Evolutionary conservation across 2,329 filamentous ascomycete genomes (phyloP).

Genomic region (Fusarium xylarioides): DNA sequence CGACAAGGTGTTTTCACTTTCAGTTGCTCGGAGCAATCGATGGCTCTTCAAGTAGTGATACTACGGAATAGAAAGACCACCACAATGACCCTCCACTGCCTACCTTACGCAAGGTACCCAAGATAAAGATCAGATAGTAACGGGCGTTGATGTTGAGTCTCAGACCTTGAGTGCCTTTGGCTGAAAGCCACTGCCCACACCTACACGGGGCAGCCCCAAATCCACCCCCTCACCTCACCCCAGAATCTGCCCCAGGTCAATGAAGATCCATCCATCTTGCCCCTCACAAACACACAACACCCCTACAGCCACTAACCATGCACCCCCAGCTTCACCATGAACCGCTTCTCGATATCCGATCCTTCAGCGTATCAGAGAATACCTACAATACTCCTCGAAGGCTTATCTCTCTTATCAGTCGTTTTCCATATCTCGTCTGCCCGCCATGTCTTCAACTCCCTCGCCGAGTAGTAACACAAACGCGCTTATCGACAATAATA

Average conservation of each 20-base stretch:
- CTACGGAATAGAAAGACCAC: background rate
- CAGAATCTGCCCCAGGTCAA: conserved; percentile 18
- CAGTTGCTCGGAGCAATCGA: background rate
- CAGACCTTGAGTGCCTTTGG: background rate
- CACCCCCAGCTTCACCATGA: conserved; percentile 18
- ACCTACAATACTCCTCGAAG: background rate
- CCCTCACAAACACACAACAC: conserved; percentile 10
- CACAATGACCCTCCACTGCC: background rate
- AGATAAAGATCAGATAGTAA: background rate
- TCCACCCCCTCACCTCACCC: conserved; percentile 15
- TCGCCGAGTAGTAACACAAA: conserved; percentile 19
- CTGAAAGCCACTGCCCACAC: conserved; percentile 16
- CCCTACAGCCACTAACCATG: conserved; percentile 13
- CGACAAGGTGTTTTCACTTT: background rate
- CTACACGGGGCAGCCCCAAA: conserved; percentile 6
- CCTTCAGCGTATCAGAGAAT: conserved; percentile 3
- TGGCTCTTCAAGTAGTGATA: background rate
- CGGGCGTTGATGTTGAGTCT: background rate
- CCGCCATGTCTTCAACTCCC: conserved; percentile 21
- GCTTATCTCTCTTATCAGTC: conserved; percentile 31
- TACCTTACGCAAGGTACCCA: background rate
- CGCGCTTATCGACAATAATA: conserved; percentile 23
- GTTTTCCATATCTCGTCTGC: conserved; percentile 9
- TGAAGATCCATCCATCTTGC: conserved; percentile 20
- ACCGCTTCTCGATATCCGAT: background rate